Evolutionary conservation across 345 rosid species (phyloP), one percentile per base, ranked within the genome.

Genomic region (Gossypium bickii): DNA sequence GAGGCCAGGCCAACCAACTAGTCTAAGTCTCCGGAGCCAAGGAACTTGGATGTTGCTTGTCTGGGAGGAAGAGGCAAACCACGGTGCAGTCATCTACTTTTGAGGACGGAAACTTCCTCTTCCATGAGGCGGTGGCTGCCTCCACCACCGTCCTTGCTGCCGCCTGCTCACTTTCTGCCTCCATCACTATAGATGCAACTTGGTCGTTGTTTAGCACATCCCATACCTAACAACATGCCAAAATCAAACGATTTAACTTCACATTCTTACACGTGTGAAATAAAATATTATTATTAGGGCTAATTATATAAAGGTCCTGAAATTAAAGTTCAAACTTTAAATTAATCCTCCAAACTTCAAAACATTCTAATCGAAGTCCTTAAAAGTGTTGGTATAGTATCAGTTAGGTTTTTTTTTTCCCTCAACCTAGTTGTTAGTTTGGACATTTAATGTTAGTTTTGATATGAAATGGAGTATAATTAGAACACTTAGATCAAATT

Each of bases 191-290:
- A 9, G 86, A 77, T 0, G 83, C 86, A 18, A 90, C 95, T 77
- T 93, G 83, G 13, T 82, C 77, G 79, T 90, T 91, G 57, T 84
- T 84, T 24, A 93, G 93, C 75, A 89, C 97, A 86, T 93, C 97
- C 90, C 93, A 90, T 52, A 91, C 87, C 95, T 91, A 59, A 41
- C 2, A 15, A 45, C 29, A 15, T 12, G 38, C 41, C 56, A 24
- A 45, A 64, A 56, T 6, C 53, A 29, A 70, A 45, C 9, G 59
- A 29, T 7, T 48, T 45, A 55, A 18, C 2, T 74, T 67, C 6
- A 1, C 41, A 22, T 22, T 67, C 47, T 22, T 67, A 20, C 2
- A 41, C 7, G 56, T 15, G 56, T 51, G 7, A 34, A 1, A 34
- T 4, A 29, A 34, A 34, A 34, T 3, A 34, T 4, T 34, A 34